Percentiles rank a stretch among this genome's conserved stretches.
Conservation (phyloP, 2,329 filamentous ascomycete species). For the Pezicula rhizophila region DNA sequence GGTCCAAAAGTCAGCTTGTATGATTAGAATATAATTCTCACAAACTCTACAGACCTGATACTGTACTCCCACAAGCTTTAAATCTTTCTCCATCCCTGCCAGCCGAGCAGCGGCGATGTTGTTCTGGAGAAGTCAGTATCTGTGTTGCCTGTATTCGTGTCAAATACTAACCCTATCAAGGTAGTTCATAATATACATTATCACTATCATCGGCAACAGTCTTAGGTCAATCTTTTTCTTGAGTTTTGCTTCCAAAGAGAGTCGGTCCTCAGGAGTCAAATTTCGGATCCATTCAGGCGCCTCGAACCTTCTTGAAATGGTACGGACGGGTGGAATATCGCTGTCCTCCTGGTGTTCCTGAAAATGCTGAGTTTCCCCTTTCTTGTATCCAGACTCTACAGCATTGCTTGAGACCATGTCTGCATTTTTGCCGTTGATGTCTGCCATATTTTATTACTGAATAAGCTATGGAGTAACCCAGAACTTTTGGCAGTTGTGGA, state of each 20-base stretch:
- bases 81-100: constrained; percentile 40
- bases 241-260: constrained; percentile 47
- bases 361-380: constrained; percentile 12
- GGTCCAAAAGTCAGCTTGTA: background rate
- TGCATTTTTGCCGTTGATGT: constrained; percentile 8
- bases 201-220: constrained; percentile 59
- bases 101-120: constrained; percentile 51
- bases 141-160: constrained; percentile 18
- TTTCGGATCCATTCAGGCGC: constrained; percentile 30
- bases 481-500: too few species aligned
- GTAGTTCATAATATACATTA: constrained; percentile 69
- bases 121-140: constrained; percentile 28
- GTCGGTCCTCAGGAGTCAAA: constrained; percentile 45
- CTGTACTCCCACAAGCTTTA: constrained; percentile 34
- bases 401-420: constrained; percentile 9
- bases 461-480: background rate
- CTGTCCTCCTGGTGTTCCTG: constrained; percentile 9
- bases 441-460: constrained; percentile 5
- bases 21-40: constrained; percentile 1
- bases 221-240: constrained; percentile 59
- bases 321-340: background rate
- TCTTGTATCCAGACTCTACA: constrained; percentile 15
- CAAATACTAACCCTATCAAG: constrained; percentile 37
- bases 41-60: background rate
- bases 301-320: constrained; percentile 9